Percentiles rank a stretch among this genome's conserved stretches.
phyloP scores from a whole-genome alignment of 2,329 filamentous ascomycete genomes.

The Annulohypoxylon truncatum region DNA sequence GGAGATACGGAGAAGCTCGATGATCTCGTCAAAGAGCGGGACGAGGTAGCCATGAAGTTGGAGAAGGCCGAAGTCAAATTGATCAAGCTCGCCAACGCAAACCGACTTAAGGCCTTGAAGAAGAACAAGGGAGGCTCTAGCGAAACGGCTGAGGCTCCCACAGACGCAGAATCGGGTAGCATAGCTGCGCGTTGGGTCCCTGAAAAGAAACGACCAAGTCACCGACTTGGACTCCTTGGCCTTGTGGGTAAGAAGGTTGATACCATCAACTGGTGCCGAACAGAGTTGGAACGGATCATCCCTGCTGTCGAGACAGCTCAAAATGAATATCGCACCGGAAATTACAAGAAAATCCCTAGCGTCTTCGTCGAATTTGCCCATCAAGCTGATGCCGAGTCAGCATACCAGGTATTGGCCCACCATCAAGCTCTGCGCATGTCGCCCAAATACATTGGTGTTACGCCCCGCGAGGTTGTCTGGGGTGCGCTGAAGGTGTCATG shows the following conservation, averaged over 20 bases:
- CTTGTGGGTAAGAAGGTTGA: slow-evolving; percentile 90
- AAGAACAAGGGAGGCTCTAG: slow-evolving; percentile 67
- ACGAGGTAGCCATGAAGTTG: slow-evolving; percentile 82
- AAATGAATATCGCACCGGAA: slow-evolving; percentile 71
- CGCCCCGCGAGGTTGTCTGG: slow-evolving; percentile 89
- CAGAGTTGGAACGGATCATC: slow-evolving; percentile 79
- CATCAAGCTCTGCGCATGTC: slow-evolving; percentile 89
- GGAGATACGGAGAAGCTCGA: slow-evolving; percentile 82
- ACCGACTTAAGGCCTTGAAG: slow-evolving; percentile 70
- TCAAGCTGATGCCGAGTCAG: slow-evolving; percentile 85
- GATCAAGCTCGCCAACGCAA: slow-evolving; percentile 80
- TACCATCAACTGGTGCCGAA: slow-evolving; percentile 89
- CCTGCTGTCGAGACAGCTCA: slow-evolving; percentile 78
- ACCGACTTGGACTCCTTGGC: slow-evolving; percentile 74
- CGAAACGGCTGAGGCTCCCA: slow-evolving; percentile 60
- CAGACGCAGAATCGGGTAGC: slow-evolving; percentile 74
- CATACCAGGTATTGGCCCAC: slow-evolving; percentile 87
- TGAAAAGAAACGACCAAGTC: slow-evolving; percentile 78
- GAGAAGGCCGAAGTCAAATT: slow-evolving; percentile 89
- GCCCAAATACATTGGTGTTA: slow-evolving; percentile 84
- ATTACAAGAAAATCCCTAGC: slow-evolving; percentile 74
- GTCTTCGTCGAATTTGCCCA: slow-evolving; percentile 92
- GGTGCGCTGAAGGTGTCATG: slow-evolving; percentile 82
- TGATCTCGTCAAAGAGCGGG: slow-evolving; percentile 82
- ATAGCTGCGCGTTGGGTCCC: slow-evolving; percentile 81